Base-by-base conservation (phyloP, 352 stramenopile genomes). In the Pythium biforme region DNA sequence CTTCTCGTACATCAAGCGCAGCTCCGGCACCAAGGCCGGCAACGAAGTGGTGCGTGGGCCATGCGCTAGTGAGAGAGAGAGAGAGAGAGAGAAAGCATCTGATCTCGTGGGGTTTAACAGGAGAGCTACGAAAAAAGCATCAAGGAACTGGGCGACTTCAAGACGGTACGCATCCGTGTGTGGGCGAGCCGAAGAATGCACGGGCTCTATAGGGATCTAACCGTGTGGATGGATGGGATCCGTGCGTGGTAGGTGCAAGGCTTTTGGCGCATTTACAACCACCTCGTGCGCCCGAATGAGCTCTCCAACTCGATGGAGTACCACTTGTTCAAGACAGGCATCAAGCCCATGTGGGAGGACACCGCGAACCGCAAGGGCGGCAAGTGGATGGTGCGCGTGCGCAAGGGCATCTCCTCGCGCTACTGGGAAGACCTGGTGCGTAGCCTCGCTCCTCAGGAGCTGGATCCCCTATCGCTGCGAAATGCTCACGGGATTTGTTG, bases 301-400 rank as follows among this genome's bases (percentile, higher is more conserved):
- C 74, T 97, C 14, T 77, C 80, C 25, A 95, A 91, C 69, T 90
- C 83, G 4, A 96, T 95, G 76, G 92, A 98, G 62, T 96, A 96
- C 60, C 89, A 97, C 60, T 74, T 98, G 29, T 98, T 98, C 63
- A 96, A 96, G 70, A 89, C 93, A 3, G 92, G 91, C 34, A 97
- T 98, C 64, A 98, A 97, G 73, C 92, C 92, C 15, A 96, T 96
- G 73, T 98, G 92, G 92, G 92, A 98, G 71, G 92, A 98, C 58
- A n/a, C 75, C 14, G 80, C 86, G 19, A 98, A 98, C 65, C 74
- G 90, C 70, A 80, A 84, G 70, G 92, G 92, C 40, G 92, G 92
- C 62, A 97, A 98, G 79, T 96, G 92, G 83, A 96, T 97, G 83
- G 83, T 98, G 25, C 88, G 92, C 34, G 77, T 98, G 49, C 89